Conservation (phyloP, 768 basidiomycete species). For the Tephrocybe sp. region DNA sequence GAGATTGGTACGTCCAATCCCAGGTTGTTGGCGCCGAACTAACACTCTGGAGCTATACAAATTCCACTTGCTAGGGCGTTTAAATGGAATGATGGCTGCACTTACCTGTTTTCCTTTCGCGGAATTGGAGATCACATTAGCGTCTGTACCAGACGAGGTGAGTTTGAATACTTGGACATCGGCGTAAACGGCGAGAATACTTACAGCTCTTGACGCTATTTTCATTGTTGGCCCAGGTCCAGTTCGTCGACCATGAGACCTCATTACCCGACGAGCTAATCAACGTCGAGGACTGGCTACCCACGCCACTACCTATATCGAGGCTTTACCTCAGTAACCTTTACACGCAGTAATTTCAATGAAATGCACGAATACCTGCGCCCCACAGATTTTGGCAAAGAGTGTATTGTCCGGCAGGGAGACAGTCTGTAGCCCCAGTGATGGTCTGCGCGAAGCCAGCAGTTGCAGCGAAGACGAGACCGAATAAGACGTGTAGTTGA, state of each 20-base stretch:
- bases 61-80: too few relatives aligned
- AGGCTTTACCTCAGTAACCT: slow-evolving; percentile 22
- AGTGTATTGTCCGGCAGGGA: slow-evolving; percentile 43
- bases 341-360: too few relatives aligned
- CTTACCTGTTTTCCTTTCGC: slow-evolving; percentile 49
- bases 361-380: too few relatives aligned
- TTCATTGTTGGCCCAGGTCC: slow-evolving; percentile 47
- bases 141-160: slow-evolving; percentile 30
- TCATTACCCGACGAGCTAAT: slow-evolving; percentile 33
- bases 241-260: slow-evolving; percentile 55
- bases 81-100: too few relatives aligned
- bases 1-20: slow-evolving; percentile 47
- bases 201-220: slow-evolving; percentile 58
- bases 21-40: slow-evolving; percentile 44
- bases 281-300: slow-evolving; percentile 48
- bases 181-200: slow-evolving; percentile 12
- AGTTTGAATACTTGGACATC: too few relatives aligned
- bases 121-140: slow-evolving; percentile 45
- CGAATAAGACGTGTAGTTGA: neutral
- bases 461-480: neutral
- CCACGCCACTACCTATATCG: slow-evolving; percentile 34
- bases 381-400: slow-evolving; percentile 63
- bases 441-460: slow-evolving; percentile 34
- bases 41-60: too few relatives aligned
- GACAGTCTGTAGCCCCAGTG: slow-evolving; percentile 42